Evolutionary conservation across 208 protist genomes (phyloP).

Genomic region (Crithidia bombi): DNA sequence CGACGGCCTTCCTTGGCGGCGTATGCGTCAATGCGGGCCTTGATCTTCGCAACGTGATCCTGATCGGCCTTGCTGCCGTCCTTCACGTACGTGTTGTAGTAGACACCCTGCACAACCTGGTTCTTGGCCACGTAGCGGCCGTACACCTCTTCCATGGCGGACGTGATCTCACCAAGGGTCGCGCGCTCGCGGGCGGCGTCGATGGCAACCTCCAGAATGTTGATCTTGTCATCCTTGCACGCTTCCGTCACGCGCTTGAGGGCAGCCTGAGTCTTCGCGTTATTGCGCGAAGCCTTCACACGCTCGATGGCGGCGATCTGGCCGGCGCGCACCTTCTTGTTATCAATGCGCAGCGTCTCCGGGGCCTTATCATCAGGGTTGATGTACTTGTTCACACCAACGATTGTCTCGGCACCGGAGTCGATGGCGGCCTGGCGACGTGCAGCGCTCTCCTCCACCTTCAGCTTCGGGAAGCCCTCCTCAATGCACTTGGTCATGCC

Average conservation of each 20-base stretch:
- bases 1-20: constrained; percentile 83
- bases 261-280: constrained; percentile 39
- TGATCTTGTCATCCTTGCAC: constrained; percentile 68
- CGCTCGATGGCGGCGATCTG: constrained; percentile 79
- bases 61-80: constrained; percentile 47
- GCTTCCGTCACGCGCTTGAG: constrained; percentile 79
- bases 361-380: constrained; percentile 60
- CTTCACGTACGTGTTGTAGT: constrained; percentile 68
- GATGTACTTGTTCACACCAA: constrained; percentile 96
- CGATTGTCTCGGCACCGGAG: constrained; percentile 89
- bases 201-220: constrained; percentile 90
- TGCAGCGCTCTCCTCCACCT: constrained; percentile 95
- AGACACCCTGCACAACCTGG: constrained; percentile 84
- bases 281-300: constrained; percentile 67
- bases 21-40: constrained; percentile 68
- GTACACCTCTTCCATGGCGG: constrained; percentile 83
- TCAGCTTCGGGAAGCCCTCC: constrained; percentile 94
- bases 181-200: constrained; percentile 83
- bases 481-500: constrained; percentile 88
- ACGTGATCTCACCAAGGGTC: constrained; percentile 96
- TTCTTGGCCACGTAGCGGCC: constrained; percentile 73
- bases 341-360: constrained; percentile 93
- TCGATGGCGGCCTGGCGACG: constrained; percentile 92
- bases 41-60: constrained; percentile 40
- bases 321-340: constrained; percentile 69